A percentile compares a stretch with the other conserved stretches of the same genome.
phyloP scores from a whole-genome alignment of 352 stramenopile species.

The Sclerospora graminicola region DNA sequence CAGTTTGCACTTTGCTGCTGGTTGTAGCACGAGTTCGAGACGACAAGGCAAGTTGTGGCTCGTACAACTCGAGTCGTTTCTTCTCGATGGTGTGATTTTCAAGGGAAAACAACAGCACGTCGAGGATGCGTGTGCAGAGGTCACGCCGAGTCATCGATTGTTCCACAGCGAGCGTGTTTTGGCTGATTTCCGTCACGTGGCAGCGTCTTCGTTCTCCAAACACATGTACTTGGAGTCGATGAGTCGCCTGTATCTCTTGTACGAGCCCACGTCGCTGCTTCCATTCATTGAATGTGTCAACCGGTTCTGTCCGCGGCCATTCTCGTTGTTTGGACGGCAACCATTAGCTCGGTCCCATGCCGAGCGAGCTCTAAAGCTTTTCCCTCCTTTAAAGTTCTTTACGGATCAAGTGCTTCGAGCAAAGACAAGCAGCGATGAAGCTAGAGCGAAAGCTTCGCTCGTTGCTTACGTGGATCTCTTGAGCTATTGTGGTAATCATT shows the following conservation, averaged over 20 bases:
- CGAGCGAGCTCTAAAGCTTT: conserved; percentile 53
- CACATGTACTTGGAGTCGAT: conserved; percentile 85
- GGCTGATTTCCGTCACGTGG: conserved; percentile 53
- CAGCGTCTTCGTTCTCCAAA: conserved; percentile 68
- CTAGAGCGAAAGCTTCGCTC: conserved; percentile 25
- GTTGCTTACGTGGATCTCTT: conserved; percentile 55
- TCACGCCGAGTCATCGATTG: conserved; percentile 55
- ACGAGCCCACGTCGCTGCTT: conserved; percentile 42
- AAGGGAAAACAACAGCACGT: conserved; percentile 13
- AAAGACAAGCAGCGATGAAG: conserved; percentile 6
- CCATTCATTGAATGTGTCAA: conserved; percentile 53
- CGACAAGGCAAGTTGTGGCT: conserved; percentile 58
- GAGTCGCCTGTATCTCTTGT: conserved; percentile 65
- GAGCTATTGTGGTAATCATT: conserved; percentile 32
- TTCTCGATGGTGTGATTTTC: conserved; percentile 44
- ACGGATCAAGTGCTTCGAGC: conserved; percentile 21
- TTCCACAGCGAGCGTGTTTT: conserved; percentile 75
- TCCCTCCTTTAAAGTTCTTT: conserved; percentile 44
- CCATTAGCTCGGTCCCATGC: conserved; percentile 40
- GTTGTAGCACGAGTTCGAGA: conserved; percentile 36
- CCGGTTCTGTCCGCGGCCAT: conserved; percentile 50
- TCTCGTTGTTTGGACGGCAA: conserved; percentile 41
- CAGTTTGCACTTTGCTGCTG: conserved; percentile 65
- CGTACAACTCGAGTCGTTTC: conserved; percentile 55
- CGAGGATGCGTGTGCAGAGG: neutral